Evolutionary conservation across 2,329 filamentous ascomycete genomes (phyloP).

Genomic region (Clonostachys sp.): DNA sequence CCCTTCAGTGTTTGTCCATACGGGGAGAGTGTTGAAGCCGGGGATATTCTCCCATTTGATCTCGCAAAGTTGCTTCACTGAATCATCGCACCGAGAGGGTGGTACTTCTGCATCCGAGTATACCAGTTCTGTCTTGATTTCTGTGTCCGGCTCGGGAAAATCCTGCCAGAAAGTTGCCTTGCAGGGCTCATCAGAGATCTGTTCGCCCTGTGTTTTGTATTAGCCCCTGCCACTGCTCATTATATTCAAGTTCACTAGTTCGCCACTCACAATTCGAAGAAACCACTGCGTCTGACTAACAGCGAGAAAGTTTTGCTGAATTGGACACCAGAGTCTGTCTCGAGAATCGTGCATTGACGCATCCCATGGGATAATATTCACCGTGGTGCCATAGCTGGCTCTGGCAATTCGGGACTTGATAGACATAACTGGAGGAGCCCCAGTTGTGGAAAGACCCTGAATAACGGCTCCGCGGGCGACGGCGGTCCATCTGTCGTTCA

Average conservation of each 20-base stretch:
- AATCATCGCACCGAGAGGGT: neutral
- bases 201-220: too few relatives aligned
- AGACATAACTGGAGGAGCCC: too few relatives aligned
- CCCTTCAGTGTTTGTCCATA: too few relatives aligned
- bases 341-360: neutral
- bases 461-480: too few relatives aligned
- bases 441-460: too few relatives aligned
- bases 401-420: constrained; percentile 5
- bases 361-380: neutral
- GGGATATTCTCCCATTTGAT: constrained; percentile 6
- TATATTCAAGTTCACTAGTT: neutral
- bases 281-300: constrained; percentile 5
- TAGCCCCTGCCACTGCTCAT: too few relatives aligned
- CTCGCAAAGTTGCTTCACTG: constrained; percentile 3
- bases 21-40: neutral
- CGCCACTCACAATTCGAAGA: constrained; percentile 1
- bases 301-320: neutral
- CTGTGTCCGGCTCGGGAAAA: neutral
- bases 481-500: too few relatives aligned
- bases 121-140: neutral
- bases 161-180: too few relatives aligned
- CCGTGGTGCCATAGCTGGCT: constrained; percentile 1
- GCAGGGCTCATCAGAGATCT: too few relatives aligned
- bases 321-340: neutral
- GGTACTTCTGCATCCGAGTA: neutral